phyloP scores from a whole-genome alignment of 2,329 filamentous ascomycete species.

The Colletotrichum camelliae region DNA sequence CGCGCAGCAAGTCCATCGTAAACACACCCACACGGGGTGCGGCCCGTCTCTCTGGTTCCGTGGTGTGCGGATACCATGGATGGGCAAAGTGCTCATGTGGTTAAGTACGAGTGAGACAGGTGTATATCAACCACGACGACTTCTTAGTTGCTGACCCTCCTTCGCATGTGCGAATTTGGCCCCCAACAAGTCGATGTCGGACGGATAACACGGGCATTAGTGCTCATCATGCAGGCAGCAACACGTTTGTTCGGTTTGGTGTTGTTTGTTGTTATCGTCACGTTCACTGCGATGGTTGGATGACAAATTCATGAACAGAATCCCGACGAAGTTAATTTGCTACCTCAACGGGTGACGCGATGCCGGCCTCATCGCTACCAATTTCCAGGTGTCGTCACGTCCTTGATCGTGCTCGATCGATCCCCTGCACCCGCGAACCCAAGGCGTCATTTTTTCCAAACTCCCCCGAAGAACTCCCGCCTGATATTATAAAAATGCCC shows the following conservation, averaged over 20 bases:
- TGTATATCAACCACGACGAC: conserved; percentile 4
- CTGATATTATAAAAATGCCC: not conserved
- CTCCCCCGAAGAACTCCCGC: not conserved
- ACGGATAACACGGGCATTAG: not conserved
- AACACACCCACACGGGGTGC: conserved; percentile 5
- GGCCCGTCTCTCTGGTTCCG: conserved; percentile 13
- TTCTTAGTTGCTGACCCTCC: not conserved
- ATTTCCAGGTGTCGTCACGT: conserved; percentile 24
- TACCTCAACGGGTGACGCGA: conserved; percentile 21
- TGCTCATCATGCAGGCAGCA: not conserved
- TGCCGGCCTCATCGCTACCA: conserved; percentile 17
- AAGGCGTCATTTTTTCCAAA: conserved; percentile 10
- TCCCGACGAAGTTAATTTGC: conserved; percentile 11
- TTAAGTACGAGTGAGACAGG: not conserved
- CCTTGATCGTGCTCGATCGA: conserved; percentile 23
- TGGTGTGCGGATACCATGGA: not conserved
- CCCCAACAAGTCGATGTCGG: not conserved
- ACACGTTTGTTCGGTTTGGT: not conserved
- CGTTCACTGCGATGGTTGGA: not conserved
- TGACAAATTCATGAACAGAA: not conserved
- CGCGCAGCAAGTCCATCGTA: conserved; percentile 1
- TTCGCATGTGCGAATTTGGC: conserved; percentile 11
- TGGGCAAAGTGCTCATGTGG: not conserved
- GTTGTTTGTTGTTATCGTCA: not conserved
- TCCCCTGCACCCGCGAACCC: conserved; percentile 21